Base-by-base conservation (phyloP, 768 basidiomycete species). In the Mrakia blollopis region DNA sequence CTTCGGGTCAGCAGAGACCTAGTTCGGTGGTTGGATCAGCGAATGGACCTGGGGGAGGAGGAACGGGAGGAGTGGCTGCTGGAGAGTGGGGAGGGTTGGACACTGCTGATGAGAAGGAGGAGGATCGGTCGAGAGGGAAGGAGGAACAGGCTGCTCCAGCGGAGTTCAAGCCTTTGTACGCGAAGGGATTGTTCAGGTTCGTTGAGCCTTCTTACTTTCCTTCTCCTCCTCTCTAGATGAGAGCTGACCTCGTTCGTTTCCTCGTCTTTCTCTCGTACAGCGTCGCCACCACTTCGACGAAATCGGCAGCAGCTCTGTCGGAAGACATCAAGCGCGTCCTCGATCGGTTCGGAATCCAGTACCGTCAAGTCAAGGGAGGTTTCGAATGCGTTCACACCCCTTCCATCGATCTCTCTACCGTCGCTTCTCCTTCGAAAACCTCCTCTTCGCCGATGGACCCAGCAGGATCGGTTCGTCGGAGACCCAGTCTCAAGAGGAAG, bases 301-400 rank as follows among this genome's bases (percentile, higher is more conserved):
- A 96, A 81, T 82, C 92, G 9, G 91, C 93, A 7, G 84, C 87
- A 21, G 86, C 88, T 13, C 90, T 98, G 84, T 92, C 93, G 83
- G 85, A 87, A 76, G 96, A 98, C 83, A 91, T 99, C 79, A 87
- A 88, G 69, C 88, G 88, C 18, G 95, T 97, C 1, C 87, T 98
- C 54, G 92, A 95, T 81, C 89, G 95, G 67, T 93, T 98, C 89
- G 94, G 95, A 79, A 91, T 99, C 44, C 93, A 94, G 83, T 94
- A 97, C 82, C 88, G 93, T 57, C 92, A 94, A 83, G 93, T 89
- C 80, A 92, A 90, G 84, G 86, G 89, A 76, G 97, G 96, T 3
- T 98, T 93, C 83, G 96, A 99, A 83, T 99, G 97, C 85, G 92
- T 96, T 32, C 94, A 99, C 83, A 84, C 92, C 41, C 96, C 96